Conservation (phyloP, 306 rosid species). For the Vigna hirtella region DNA sequence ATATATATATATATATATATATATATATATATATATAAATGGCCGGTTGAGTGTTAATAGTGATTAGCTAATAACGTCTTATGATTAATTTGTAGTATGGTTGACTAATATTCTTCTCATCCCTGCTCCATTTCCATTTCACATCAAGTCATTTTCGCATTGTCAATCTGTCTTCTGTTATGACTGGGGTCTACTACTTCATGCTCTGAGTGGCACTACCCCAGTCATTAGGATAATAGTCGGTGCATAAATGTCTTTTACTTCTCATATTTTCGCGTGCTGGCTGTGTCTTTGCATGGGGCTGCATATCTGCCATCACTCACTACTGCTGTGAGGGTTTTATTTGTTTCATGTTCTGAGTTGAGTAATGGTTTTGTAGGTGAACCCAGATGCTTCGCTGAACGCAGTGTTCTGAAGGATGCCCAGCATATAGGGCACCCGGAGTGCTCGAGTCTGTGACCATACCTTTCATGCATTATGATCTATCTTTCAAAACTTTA, state of each 20-base stretch:
- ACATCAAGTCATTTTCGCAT: neutral
- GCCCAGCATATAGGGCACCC: slow-evolving; percentile 30
- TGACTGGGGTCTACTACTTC: neutral
- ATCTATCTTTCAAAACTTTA: slow-evolving; percentile 18
- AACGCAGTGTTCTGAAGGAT: neutral
- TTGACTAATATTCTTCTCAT: neutral
- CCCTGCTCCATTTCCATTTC: neutral
- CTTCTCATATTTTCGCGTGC: neutral
- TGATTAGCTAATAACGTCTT: neutral
- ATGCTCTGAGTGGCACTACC: too few relatives aligned
- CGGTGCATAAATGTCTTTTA: neutral
- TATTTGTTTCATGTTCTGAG: neutral
- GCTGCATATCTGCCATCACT: neutral
- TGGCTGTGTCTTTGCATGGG: neutral
- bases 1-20: neutral
- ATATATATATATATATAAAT: neutral
- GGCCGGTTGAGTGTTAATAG: neutral
- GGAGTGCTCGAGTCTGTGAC: neutral
- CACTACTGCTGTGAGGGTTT: neutral
- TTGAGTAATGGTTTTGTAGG: slow-evolving; percentile 46
- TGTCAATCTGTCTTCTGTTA: neutral
- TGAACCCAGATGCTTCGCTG: neutral
- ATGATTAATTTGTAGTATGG: neutral
- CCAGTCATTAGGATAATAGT: neutral
- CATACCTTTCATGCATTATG: neutral